phyloP scores from a whole-genome alignment of 2,329 filamentous ascomycete genomes.

The Niveomyces coronatus region DNA sequence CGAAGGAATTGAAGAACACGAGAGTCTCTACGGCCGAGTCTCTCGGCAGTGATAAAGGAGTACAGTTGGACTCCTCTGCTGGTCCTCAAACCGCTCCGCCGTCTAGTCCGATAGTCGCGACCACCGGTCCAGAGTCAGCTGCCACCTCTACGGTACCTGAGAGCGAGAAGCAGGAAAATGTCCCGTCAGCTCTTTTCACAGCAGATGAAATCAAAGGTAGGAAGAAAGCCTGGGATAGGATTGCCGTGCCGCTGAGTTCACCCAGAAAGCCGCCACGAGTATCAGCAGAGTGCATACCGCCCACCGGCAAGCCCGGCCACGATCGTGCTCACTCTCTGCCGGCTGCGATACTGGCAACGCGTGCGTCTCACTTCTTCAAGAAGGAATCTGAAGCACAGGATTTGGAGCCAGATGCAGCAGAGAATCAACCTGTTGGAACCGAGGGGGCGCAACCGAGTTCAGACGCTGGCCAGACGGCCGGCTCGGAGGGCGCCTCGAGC shows the following conservation, averaged over 20 bases:
- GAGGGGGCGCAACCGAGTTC: background rate
- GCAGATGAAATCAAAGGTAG: conserved; percentile 21
- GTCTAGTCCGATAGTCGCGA: no score
- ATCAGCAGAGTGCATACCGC: background rate
- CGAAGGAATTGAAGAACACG: background rate
- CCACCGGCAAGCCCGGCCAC: conserved; percentile 1
- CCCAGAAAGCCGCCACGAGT: conserved; percentile 8
- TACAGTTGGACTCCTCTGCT: no score
- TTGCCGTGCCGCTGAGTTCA: conserved; percentile 22
- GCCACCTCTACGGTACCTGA: background rate
- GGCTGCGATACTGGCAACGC: no score
- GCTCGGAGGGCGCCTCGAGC: background rate
- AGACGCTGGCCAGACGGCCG: background rate
- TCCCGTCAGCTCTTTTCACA: conserved; percentile 17
- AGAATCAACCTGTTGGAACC: background rate
- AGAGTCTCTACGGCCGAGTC: background rate
- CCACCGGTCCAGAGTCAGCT: background rate
- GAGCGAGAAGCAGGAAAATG: background rate
- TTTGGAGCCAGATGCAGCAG: background rate
- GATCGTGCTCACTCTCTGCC: conserved; percentile 5
- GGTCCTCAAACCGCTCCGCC: no score
- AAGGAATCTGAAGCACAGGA: no score
- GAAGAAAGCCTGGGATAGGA: conserved; percentile 23
- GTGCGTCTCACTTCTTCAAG: no score
- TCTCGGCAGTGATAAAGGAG: no score